Evolutionary conservation across 257 asterid genomes (phyloP).

Genomic region (Verbascum thapsus): DNA sequence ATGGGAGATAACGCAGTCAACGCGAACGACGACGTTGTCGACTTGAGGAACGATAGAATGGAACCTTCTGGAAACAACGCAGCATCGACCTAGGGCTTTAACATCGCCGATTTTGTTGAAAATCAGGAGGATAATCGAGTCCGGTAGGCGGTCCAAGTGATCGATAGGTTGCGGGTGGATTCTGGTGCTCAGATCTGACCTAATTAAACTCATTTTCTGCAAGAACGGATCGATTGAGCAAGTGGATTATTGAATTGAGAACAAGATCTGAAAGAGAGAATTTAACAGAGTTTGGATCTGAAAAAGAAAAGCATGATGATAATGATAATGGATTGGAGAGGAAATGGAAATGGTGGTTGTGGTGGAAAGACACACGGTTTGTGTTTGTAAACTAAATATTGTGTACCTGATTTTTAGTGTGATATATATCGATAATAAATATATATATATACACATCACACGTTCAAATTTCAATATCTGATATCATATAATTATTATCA

Average conservation of each 20-base stretch:
- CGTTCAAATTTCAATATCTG: no score
- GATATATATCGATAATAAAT: no score
- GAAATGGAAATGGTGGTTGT: constrained; percentile 20
- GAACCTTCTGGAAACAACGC: constrained; percentile 71
- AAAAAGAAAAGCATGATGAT: no score
- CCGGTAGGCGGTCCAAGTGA: constrained; percentile 75
- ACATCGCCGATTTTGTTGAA: constrained; percentile 93
- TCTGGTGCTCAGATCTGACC: constrained; percentile 57
- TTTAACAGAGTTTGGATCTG: constrained; percentile 22
- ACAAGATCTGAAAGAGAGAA: constrained; percentile 9
- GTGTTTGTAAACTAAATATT: no score
- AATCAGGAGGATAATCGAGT: constrained; percentile 65
- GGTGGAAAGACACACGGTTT: no score
- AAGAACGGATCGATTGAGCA: not conserved
- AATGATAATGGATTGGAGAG: no score
- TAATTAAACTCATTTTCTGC: constrained; percentile 44
- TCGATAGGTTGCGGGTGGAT: constrained; percentile 62
- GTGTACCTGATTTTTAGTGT: no score
- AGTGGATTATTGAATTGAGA: no score
- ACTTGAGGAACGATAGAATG: constrained; percentile 80
- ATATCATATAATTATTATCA: no score
- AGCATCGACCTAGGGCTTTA: constrained; percentile 82
- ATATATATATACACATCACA: no score
- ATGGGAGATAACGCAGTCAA: constrained; percentile 92
- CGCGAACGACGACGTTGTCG: constrained; percentile 83